phyloP scores from a whole-genome alignment of 2,329 filamentous ascomycete genomes.

The Decorospora gaudefroyi region DNA sequence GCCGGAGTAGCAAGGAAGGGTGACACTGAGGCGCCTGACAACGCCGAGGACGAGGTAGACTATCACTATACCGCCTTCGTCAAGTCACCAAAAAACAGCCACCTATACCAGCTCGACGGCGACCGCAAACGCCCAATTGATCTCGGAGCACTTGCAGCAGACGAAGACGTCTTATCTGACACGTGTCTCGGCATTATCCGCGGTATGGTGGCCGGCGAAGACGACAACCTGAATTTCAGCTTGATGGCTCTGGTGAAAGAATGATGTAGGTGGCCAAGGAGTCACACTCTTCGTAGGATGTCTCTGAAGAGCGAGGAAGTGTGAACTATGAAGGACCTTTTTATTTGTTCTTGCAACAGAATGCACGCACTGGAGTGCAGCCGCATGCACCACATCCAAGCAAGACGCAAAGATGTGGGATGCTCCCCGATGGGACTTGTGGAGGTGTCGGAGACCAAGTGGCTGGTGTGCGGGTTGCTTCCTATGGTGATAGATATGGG shows the following conservation, averaged over 20 bases:
- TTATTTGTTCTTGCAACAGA: slow-evolving; percentile 54
- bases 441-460: slow-evolving; percentile 51
- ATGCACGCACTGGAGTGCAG: slow-evolving; percentile 46
- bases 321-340: slow-evolving; percentile 61
- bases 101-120: slow-evolving; percentile 40
- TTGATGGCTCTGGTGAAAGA: slow-evolving; percentile 37
- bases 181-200: slow-evolving; percentile 28
- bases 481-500: not conserved
- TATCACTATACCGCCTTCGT: slow-evolving; percentile 44
- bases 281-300: slow-evolving; percentile 55
- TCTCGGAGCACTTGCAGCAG: slow-evolving; percentile 29
- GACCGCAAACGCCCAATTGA: slow-evolving; percentile 39
- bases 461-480: slow-evolving; percentile 50
- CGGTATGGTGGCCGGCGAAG: slow-evolving; percentile 23
- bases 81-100: slow-evolving; percentile 31
- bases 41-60: slow-evolving; percentile 42
- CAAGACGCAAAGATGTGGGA: slow-evolving; percentile 55
- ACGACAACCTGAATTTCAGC: slow-evolving; percentile 33
- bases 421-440: slow-evolving; percentile 55
- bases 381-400: slow-evolving; percentile 51
- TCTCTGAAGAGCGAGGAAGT: slow-evolving; percentile 54
- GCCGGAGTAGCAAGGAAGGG: slow-evolving; percentile 33
- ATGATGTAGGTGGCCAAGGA: slow-evolving; percentile 58
- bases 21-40: slow-evolving; percentile 31
- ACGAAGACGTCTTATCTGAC: slow-evolving; percentile 32